phyloP scores from a whole-genome alignment of 106 monocot species.

The Narthecium ossifragum region DNA sequence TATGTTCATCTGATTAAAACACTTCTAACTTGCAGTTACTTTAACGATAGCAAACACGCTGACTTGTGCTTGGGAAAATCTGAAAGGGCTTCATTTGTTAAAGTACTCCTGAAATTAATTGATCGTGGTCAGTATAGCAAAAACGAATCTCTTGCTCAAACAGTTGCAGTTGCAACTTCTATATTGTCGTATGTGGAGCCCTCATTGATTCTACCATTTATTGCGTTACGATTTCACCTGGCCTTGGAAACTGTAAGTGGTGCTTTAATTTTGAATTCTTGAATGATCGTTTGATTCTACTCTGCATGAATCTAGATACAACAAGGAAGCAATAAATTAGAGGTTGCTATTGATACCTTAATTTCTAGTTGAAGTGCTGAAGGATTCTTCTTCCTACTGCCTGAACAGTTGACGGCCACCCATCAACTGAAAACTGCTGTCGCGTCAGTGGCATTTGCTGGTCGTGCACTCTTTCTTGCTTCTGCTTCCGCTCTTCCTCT shows the following conservation, averaged over 20 bases:
- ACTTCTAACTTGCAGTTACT: conserved; percentile 32
- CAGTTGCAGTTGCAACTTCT: conserved; percentile 85
- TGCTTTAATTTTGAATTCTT: no score
- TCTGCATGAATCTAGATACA: no score
- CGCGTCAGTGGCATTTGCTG: conserved; percentile 78
- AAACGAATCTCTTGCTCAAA: conserved; percentile 84
- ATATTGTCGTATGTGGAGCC: conserved; percentile 94
- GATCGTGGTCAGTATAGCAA: conserved; percentile 99
- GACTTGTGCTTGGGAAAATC: conserved; percentile 53
- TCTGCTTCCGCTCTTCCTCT: conserved; percentile 28
- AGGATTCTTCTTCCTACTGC: no score
- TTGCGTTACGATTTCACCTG: conserved; percentile 74
- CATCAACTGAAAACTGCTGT: conserved; percentile 97
- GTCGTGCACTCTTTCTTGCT: conserved; percentile 71
- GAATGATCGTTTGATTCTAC: no score
- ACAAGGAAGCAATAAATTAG: background rate
- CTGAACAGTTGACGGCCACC: conserved; percentile 80
- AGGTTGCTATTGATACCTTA: background rate
- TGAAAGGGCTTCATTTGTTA: conserved; percentile 80
- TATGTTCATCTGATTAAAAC: conserved; percentile 13
- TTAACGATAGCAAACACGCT: conserved; percentile 18
- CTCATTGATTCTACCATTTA: conserved; percentile 81
- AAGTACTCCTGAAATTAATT: conserved; percentile 69
- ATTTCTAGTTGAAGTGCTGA: background rate
- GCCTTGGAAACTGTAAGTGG: conserved; percentile 90